phyloP scores from a whole-genome alignment of 1,284 basidiomycete genomes.

The Marasmius sp. region DNA sequence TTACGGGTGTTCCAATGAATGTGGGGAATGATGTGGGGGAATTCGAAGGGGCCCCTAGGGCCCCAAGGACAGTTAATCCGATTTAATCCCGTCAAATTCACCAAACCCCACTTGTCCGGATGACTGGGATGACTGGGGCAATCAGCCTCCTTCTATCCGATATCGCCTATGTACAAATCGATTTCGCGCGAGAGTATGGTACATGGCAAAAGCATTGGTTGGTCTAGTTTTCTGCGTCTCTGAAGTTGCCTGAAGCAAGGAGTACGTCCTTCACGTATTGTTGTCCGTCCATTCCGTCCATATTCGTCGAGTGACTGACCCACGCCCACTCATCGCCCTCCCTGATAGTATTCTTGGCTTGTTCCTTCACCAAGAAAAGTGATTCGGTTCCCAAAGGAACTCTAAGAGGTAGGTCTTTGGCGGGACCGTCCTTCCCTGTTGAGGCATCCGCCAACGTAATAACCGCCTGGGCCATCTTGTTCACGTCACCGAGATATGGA shows the following conservation, averaged over 20 bases:
- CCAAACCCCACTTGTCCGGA: no score
- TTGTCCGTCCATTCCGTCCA: constrained; percentile 25
- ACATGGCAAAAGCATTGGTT: no score
- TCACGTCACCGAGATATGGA: constrained; percentile 18
- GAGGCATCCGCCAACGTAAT: constrained; percentile 26
- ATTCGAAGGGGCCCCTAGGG: no score
- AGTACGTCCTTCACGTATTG: constrained; percentile 14
- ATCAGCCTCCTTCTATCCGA: no score
- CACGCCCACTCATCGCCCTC: constrained; percentile 27
- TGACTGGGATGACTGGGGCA: no score
- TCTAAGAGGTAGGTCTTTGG: constrained; percentile 28
- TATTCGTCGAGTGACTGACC: constrained; percentile 28
- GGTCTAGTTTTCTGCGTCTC: constrained; percentile 3
- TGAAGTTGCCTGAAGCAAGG: constrained; percentile 10
- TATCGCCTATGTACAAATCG: no score
- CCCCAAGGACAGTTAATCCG: no score
- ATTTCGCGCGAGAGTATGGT: no score
- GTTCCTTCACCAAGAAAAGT: constrained; percentile 22
- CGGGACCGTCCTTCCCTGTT: not conserved
- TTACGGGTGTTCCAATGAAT: no score
- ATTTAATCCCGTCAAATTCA: no score
- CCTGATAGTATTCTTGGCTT: constrained; percentile 27
- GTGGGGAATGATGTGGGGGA: no score
- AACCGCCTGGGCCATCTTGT: constrained; percentile 33
- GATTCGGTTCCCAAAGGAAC: constrained; percentile 34